phyloP scores from a whole-genome alignment of 2,329 filamentous ascomycete genomes.

The Plenodomus biglobosus region DNA sequence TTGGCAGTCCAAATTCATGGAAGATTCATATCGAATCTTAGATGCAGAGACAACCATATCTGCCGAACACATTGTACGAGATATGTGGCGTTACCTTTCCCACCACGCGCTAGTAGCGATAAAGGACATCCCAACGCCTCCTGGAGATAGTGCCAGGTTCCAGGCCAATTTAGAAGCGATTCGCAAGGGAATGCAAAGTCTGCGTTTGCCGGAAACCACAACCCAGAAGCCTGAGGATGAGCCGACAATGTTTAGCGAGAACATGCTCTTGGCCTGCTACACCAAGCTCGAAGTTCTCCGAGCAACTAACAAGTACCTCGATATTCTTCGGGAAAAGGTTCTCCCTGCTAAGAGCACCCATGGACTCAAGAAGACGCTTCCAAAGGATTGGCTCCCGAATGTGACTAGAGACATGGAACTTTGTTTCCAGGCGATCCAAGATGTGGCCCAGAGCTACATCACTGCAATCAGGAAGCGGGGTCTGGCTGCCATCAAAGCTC shows the following conservation, averaged over 20 bases:
- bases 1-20: not conserved
- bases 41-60: not conserved
- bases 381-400: slow-evolving; percentile 17
- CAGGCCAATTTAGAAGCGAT: not conserved
- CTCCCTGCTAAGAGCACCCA: slow-evolving; percentile 20
- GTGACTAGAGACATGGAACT: slow-evolving; percentile 11
- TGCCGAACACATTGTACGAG: no score
- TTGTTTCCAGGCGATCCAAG: slow-evolving; percentile 17
- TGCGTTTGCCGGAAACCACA: slow-evolving; percentile 8
- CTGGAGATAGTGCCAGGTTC: not conserved
- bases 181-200: slow-evolving; percentile 14
- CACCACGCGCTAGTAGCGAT: no score
- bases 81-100: no score
- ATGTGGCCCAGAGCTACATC: slow-evolving; percentile 22
- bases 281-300: slow-evolving; percentile 27
- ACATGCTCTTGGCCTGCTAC: slow-evolving; percentile 26
- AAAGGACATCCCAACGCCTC: no score
- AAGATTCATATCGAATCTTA: not conserved
- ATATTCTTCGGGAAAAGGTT: slow-evolving; percentile 18
- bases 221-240: slow-evolving; percentile 14
- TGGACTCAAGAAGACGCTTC: slow-evolving; percentile 14
- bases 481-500: slow-evolving; percentile 20
- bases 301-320: slow-evolving; percentile 14
- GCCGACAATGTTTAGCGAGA: slow-evolving; percentile 24
- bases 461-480: slow-evolving; percentile 24